phyloP scores from a whole-genome alignment of 345 rosid species.

The Gossypium arboreum region DNA sequence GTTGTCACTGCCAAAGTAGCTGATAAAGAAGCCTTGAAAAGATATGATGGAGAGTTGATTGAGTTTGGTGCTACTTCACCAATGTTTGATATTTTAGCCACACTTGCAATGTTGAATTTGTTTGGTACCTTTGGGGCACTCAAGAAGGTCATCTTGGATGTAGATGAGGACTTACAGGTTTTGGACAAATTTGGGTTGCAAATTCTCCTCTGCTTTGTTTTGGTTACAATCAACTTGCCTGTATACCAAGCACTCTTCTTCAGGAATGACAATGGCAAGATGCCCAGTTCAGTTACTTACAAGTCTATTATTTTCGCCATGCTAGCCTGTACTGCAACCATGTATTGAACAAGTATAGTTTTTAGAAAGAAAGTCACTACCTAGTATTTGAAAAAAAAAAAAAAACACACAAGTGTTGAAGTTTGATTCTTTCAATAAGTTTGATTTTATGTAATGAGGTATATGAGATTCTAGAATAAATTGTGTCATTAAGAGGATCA shows the following conservation, averaged over 20 bases:
- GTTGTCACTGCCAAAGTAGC: slow-evolving; percentile 38
- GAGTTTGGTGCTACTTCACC: slow-evolving; percentile 44
- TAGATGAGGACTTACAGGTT: not conserved
- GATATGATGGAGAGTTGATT: not conserved
- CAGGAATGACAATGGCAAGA: slow-evolving; percentile 28
- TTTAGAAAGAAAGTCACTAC: too few relatives aligned
- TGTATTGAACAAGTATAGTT: not conserved
- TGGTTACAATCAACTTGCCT: slow-evolving; percentile 4
- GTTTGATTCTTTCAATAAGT: too few relatives aligned
- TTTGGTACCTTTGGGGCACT: slow-evolving; percentile 25
- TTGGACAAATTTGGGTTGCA: slow-evolving; percentile 27
- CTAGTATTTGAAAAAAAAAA: too few relatives aligned
- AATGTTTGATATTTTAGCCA: slow-evolving; percentile 36
- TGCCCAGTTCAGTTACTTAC: slow-evolving; percentile 28
- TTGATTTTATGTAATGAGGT: too few relatives aligned
- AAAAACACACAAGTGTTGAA: too few relatives aligned
- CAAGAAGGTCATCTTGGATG: slow-evolving; percentile 13
- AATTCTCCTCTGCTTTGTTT: slow-evolving; percentile 31
- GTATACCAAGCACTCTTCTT: slow-evolving; percentile 2
- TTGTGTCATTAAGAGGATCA: too few relatives aligned
- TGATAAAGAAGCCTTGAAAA: slow-evolving; percentile 17
- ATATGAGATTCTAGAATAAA: too few relatives aligned
- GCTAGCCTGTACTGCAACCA: slow-evolving; percentile 22
- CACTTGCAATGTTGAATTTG: slow-evolving; percentile 39
- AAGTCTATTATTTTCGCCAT: too few relatives aligned